Evolutionary conservation across 257 asterid genomes (phyloP).

Genomic region (Parsonsia alboflavescens): DNA sequence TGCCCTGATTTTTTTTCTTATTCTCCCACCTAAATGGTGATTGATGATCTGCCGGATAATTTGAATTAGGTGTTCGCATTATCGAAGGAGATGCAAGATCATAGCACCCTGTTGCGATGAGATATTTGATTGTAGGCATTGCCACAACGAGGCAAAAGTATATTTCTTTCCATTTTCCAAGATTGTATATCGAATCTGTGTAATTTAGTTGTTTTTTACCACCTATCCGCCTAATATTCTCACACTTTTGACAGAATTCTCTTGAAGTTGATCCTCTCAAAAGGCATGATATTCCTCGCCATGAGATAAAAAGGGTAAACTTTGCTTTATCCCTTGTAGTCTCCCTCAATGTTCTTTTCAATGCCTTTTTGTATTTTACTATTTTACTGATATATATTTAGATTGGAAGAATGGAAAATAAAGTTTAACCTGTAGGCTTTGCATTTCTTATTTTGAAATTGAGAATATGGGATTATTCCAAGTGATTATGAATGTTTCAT

Average conservation of each 20-base stretch:
- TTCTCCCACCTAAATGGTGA: background rate
- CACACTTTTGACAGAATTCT: slow-evolving; percentile 45
- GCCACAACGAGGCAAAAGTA: slow-evolving; percentile 82
- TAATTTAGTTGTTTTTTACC: background rate
- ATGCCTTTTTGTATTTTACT: background rate
- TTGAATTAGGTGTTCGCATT: slow-evolving; percentile 54
- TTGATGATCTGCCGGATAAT: background rate
- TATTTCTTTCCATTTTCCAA: background rate
- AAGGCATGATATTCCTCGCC: slow-evolving; percentile 77
- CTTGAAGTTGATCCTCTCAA: slow-evolving; percentile 45
- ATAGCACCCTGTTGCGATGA: slow-evolving; percentile 72
- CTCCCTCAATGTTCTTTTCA: background rate
- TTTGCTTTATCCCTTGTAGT: slow-evolving; percentile 8
- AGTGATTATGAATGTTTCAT: background rate
- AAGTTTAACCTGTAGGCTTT: too few relatives aligned
- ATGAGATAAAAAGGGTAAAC: slow-evolving; percentile 50
- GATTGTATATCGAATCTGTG: background rate
- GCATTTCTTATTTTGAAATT: background rate
- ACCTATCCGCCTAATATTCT: background rate
- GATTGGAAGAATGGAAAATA: background rate
- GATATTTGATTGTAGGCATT: slow-evolving; percentile 71
- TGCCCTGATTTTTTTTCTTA: background rate
- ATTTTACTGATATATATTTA: background rate
- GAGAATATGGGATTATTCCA: background rate
- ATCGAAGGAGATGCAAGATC: slow-evolving; percentile 61